Evolutionary conservation across 1,284 basidiomycete genomes (phyloP), one percentile per base, ranked within the genome.

Genomic region (Marasmius tenuissimus): DNA sequence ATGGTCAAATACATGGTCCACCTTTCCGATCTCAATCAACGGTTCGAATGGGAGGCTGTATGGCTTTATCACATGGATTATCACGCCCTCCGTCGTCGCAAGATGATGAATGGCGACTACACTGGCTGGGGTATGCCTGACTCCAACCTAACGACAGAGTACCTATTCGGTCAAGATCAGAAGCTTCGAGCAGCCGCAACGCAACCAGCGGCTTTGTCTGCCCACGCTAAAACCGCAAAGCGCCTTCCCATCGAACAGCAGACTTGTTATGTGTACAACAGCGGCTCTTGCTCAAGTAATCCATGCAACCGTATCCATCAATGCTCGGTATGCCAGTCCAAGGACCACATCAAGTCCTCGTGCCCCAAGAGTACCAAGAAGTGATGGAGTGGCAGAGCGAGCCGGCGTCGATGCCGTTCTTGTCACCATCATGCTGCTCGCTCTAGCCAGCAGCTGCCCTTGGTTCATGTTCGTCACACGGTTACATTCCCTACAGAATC

Each of bases 41-140:
- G 67, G 39, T 66, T 59, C n/a, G 39, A 55, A n/a, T 60, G 59
- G 59, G 4, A 14, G 4, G 34, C 37, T 45, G 59, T 60, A 5
- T 52, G 64, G 20, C 5, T 18, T 0, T 65, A 65, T 42, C 63
- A 62, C 57, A 39, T 59, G 48, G 45, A 51, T 39, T 65, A 62
- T 37, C 57, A 51, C 37, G 37, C 22, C 0, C 3, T 52, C 8
- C 63, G 63, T 1, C 60, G 63, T n/a, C 51, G 52, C 0, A 62
- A 65, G 2, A 65, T 65, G 64, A 53, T 48, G 16, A 14, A 49
- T 1, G 60, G 59, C 1, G 51, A 50, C 42, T 65, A 62, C 42
- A 20, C 45, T 20, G 22, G 54, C 8, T 65, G 64, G 64, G 63
- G 52, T 0, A 8, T 2, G 3, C 18, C 33, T 10, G 55, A 64